These are phyloP conservation scores for Teratosphaeria gauchensis DNA, from an alignment of 2,329 filamentous ascomycete genomes.

Conservation along the genomic window DNA sequence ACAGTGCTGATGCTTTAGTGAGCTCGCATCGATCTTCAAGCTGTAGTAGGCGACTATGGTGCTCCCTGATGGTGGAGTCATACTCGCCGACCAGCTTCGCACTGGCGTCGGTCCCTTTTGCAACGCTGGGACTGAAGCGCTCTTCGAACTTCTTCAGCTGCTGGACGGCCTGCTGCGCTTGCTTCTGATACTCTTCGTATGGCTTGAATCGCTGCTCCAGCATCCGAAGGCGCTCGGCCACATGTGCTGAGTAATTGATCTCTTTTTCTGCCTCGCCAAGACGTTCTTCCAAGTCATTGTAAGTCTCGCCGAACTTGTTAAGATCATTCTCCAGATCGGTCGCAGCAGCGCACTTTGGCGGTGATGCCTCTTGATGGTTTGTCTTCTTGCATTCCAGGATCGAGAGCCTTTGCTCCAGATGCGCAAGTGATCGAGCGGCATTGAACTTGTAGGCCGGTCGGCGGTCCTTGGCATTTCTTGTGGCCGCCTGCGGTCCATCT, in stretches of 20 bases:
- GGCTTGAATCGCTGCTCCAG: constrained; percentile 3
- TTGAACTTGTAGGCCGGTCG: not conserved
- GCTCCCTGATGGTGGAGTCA: not conserved
- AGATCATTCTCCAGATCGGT: not conserved
- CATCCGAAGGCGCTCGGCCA: not conserved
- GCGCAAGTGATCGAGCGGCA: not conserved
- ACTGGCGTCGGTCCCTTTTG: not conserved
- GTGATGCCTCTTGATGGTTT: not conserved
- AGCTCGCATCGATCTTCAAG: constrained; percentile 1
- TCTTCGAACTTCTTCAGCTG: constrained; percentile 1
- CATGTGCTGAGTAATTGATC: not conserved
- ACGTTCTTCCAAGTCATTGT: constrained; percentile 2
- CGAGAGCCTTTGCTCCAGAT: not conserved
- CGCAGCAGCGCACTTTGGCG: not conserved
- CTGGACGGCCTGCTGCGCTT: constrained; percentile 2
- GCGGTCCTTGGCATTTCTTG: constrained; percentile 4
- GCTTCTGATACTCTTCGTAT: constrained; percentile 4
- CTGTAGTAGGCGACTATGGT: not conserved
- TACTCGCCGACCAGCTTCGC: constrained; percentile 1
- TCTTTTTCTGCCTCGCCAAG: not conserved
- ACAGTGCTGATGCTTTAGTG: not conserved
- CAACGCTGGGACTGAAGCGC: not conserved
- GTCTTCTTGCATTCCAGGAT: constrained; percentile 1
- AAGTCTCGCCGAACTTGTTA: not conserved
- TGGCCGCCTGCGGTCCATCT: constrained; percentile 3